A percentile compares a stretch with the other conserved stretches of the same genome.
These are phyloP conservation scores for Coniochaeta hoffmannii DNA, from an alignment of 2,329 filamentous ascomycete genomes.

Conservation along the genomic window DNA sequence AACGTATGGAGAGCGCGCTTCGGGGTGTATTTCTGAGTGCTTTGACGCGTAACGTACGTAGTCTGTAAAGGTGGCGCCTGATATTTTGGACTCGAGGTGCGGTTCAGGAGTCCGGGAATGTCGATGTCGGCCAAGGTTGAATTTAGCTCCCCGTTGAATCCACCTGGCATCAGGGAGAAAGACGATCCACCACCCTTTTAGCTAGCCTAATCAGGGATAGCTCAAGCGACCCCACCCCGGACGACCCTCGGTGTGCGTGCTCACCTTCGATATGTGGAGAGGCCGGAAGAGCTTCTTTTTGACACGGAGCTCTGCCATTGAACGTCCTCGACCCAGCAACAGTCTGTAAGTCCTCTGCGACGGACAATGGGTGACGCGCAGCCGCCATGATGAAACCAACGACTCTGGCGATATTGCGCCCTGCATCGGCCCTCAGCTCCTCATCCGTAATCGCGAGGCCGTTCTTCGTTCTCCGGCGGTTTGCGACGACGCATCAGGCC, in stretches of 20 bases:
- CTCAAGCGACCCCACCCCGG: neutral
- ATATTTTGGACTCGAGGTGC: neutral
- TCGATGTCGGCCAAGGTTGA: neutral
- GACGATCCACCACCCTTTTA: neutral
- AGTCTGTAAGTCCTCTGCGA: slow-evolving; percentile 16
- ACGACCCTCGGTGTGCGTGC: neutral
- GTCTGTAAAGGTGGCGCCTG: neutral
- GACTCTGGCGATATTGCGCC: slow-evolving; percentile 27
- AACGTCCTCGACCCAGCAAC: neutral
- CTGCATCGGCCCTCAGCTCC: slow-evolving; percentile 16
- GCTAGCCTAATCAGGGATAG: neutral
- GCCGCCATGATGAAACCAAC: slow-evolving; percentile 39
- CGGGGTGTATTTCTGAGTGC: neutral
- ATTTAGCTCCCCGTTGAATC: neutral
- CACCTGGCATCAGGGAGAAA: neutral
- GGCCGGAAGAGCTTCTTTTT: neutral
- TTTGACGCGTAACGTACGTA: neutral
- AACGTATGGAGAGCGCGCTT: neutral
- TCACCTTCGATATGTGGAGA: neutral
- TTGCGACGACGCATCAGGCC: slow-evolving; percentile 53
- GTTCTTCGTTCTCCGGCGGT: slow-evolving; percentile 34
- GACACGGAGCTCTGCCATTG: neutral
- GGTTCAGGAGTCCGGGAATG: neutral
- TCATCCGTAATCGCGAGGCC: neutral
- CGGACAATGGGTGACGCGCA: slow-evolving; percentile 27